Evolutionary conservation across 192 early-diverging fungal species (phyloP), one percentile per base, ranked within the genome.

Genomic region (Lobosporangium transversale): DNA sequence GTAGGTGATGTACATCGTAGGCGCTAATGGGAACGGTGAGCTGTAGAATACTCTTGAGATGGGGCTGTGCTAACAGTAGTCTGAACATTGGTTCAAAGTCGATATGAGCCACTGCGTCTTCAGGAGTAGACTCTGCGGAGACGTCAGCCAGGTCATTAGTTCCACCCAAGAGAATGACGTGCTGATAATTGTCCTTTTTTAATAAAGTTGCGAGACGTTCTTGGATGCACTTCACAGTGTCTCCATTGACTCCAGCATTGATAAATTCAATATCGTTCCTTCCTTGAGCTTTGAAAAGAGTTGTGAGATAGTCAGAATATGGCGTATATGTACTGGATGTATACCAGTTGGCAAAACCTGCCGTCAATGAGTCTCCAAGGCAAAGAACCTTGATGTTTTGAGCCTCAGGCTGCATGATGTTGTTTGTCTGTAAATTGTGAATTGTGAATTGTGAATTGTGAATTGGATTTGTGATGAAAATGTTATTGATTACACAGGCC

Each of bases 171-270:
- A 66, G 31, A 11, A 57, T 31, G 11, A 66, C 44, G 10, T 45
- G 21, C 11, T 57, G 40, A 37, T 37, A 66, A 2, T 48, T 18
- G 23, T 33, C 47, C 21, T 65, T 4, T 30, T 26, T 42, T 23
- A 66, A 23, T 6, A 40, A 26, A 9, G 5, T 15, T 8, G 18
- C 0, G 2, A 66, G 54, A 9, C 64, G 53, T 20, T 43, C 29
- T 36, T 56, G 31, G 17, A 66, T 66, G 14, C 50, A 11, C 0
- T 8, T 5, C 1, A 50, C 31, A 9, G 64, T 66, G 12, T 66
- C 64, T 40, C 54, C 64, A 24, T 66, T 33, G 32, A 66, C 54
- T 3, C 64, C 64, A 27, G 64, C 64, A 18, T 66, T 66, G 23
- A 23, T 18, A n/a, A 66, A 24, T 32, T 24, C 37, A 35, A 50